Conservation (phyloP, 805 yeast species). For the Metschnikowia peoriensis region DNA sequence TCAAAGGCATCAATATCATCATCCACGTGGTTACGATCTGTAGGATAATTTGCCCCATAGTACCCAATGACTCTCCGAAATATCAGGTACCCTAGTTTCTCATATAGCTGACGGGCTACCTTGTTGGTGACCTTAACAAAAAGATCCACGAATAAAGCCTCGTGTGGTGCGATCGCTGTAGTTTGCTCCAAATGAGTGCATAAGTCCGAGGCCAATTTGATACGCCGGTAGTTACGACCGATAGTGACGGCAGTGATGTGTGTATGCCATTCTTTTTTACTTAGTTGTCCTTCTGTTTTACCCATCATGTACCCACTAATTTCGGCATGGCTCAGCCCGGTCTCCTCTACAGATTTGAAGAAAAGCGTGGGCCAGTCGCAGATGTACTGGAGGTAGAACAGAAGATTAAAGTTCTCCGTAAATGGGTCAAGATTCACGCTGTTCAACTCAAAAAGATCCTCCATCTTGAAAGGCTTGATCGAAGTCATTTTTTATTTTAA, state of each 20-base stretch:
- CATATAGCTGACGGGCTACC: conserved; percentile 79
- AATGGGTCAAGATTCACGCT: conserved; percentile 81
- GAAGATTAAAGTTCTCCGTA: conserved; percentile 86
- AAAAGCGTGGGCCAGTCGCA: conserved; percentile 85
- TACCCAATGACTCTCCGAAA: conserved; percentile 87
- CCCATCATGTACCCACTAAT: conserved; percentile 86
- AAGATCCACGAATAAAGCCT: conserved; percentile 82
- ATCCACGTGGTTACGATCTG: conserved; percentile 44
- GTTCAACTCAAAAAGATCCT: conserved; percentile 73
- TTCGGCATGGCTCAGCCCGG: conserved; percentile 11
- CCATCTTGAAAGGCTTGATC: conserved; percentile 80
- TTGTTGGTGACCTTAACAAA: conserved; percentile 86
- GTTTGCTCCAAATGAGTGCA: conserved; percentile 71
- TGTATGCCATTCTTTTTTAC: conserved; percentile 84
- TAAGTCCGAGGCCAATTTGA: conserved; percentile 80
- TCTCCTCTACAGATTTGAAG: conserved; percentile 62
- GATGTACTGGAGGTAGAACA: conserved; percentile 81
- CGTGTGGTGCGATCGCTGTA: conserved; percentile 69
- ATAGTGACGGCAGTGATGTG: conserved; percentile 97
- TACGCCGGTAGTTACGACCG: conserved; percentile 74
- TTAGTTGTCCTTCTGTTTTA: conserved; percentile 79
- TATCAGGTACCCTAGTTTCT: conserved; percentile 80
- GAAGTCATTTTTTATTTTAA: conserved; percentile 65
- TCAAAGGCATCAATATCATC: conserved; percentile 87
- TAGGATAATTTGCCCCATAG: conserved; percentile 59